phyloP scores from a whole-genome alignment of 2,329 filamentous ascomycete species.

The Venturia aucupariae region DNA sequence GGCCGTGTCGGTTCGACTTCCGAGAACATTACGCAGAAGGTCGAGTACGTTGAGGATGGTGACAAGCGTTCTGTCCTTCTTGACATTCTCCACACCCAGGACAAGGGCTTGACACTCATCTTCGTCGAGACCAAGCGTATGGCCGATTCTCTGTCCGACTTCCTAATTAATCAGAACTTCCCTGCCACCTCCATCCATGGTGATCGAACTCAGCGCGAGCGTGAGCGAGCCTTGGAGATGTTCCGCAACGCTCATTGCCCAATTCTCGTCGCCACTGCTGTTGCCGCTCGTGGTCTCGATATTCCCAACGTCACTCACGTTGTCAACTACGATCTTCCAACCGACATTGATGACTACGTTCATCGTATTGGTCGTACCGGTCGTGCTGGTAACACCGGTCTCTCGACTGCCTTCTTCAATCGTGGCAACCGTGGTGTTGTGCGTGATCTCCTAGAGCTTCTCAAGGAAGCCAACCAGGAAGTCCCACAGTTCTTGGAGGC shows the following conservation, averaged over 20 bases:
- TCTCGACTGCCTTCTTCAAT: constrained; percentile 99
- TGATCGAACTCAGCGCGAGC: constrained; percentile 96
- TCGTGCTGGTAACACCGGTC: constrained; percentile 97
- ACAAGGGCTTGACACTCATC: constrained; percentile 81
- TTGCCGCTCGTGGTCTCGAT: constrained; percentile 81
- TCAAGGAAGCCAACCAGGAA: constrained; percentile 98
- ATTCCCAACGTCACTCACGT: constrained; percentile 96
- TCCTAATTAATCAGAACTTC: constrained; percentile 97
- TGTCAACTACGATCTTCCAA: constrained; percentile 98
- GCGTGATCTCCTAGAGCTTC: constrained; percentile 88
- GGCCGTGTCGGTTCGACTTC: constrained; percentile 97
- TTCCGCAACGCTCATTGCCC: constrained; percentile 95
- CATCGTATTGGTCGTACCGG: constrained; percentile 99
- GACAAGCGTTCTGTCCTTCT: constrained; percentile 98
- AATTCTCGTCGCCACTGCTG: constrained; percentile 92
- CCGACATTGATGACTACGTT: constrained; percentile 97
- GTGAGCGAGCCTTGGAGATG: constrained; percentile 94
- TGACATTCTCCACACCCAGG: constrained; percentile 93
- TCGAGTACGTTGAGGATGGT: constrained; percentile 92
- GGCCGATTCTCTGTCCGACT: constrained; percentile 95
- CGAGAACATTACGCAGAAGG: constrained; percentile 99
- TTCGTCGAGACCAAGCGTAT: constrained; percentile 99
- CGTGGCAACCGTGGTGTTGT: constrained; percentile 97
- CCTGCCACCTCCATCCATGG: constrained; percentile 97
- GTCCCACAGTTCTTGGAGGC: constrained; percentile 90